A percentile compares a stretch with the other conserved stretches of the same genome.
These are phyloP conservation scores for Caryocar brasiliense DNA, from an alignment of 441 rosid genomes.

Conservation along the genomic window DNA sequence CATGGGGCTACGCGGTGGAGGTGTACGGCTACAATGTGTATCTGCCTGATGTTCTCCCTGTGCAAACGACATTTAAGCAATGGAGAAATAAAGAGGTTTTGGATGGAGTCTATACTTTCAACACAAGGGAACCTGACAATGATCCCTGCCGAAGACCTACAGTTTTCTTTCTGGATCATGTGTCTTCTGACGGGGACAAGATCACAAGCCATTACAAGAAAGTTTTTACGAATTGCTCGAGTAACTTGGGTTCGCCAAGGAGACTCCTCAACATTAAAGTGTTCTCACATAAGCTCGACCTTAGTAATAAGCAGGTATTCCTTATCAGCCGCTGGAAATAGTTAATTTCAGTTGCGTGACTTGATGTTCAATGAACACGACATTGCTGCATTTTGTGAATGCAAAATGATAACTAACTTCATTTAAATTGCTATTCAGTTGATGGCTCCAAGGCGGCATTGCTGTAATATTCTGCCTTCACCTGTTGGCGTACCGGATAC, in stretches of 20 bases:
- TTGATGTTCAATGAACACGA: not conserved
- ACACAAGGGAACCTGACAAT: slow-evolving; percentile 34
- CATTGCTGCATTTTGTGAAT: not conserved
- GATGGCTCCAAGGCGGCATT: slow-evolving; percentile 74
- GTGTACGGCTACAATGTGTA: slow-evolving; percentile 32
- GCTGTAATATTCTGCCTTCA: slow-evolving; percentile 69
- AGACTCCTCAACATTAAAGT: slow-evolving; percentile 58
- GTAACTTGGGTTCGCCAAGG: slow-evolving; percentile 38
- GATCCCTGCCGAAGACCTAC: slow-evolving; percentile 71
- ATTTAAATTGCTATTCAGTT: slow-evolving; percentile 26
- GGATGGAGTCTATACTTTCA: slow-evolving; percentile 41
- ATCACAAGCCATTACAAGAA: slow-evolving; percentile 42
- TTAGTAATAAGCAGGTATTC: slow-evolving; percentile 44
- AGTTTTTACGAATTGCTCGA: slow-evolving; percentile 36
- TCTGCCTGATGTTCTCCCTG: slow-evolving; percentile 41
- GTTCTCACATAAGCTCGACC: slow-evolving; percentile 46
- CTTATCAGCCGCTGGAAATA: not conserved
- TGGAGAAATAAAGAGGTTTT: slow-evolving; percentile 37
- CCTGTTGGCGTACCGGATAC: slow-evolving; percentile 25
- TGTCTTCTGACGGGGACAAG: slow-evolving; percentile 17
- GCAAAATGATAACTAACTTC: not conserved
- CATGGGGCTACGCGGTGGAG: slow-evolving; percentile 93
- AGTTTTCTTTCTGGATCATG: slow-evolving; percentile 47
- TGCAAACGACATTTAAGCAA: slow-evolving; percentile 55
- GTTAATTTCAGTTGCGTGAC: too few species aligned